Conservation (phyloP, 805 yeast genomes). For the Saturnispora sanitii region DNA sequence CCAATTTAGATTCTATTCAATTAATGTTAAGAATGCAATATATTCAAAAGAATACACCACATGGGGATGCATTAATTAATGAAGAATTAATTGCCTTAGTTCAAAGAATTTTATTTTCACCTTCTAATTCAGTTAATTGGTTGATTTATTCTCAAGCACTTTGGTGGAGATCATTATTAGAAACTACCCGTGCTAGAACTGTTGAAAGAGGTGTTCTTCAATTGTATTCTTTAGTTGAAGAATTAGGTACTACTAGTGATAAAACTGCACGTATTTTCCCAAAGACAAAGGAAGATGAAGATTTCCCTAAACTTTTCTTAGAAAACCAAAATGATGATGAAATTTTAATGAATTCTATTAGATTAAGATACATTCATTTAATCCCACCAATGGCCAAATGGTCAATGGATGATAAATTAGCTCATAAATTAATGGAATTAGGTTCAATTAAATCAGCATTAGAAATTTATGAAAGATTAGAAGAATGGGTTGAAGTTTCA, state of each 20-base stretch:
- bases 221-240: constrained; percentile 86
- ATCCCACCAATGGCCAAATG: constrained; percentile 76
- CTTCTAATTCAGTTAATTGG: constrained; percentile 51
- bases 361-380: constrained; percentile 63
- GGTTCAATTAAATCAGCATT: constrained; percentile 83
- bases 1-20: constrained; percentile 65
- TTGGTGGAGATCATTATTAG: constrained; percentile 85
- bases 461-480: constrained; percentile 75
- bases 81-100: constrained; percentile 78
- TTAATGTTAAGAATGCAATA: constrained; percentile 58
- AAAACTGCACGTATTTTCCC: constrained; percentile 44
- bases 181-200: constrained; percentile 71
- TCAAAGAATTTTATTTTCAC: constrained; percentile 54
- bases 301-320: constrained; percentile 18
- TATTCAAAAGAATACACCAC: constrained; percentile 60
- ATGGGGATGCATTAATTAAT: constrained; percentile 57
- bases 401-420: constrained; percentile 72
- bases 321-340: constrained; percentile 5
- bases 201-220: constrained; percentile 91
- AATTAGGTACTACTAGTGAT: constrained; percentile 57
- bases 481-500: constrained; percentile 74
- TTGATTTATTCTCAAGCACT: constrained; percentile 67
- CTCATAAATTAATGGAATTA: constrained; percentile 75
- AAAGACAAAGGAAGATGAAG: constrained; percentile 25
- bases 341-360: constrained; percentile 34